Evolutionary conservation across 805 yeast genomes (phyloP).

Genomic region (Lipomyces kockii): DNA sequence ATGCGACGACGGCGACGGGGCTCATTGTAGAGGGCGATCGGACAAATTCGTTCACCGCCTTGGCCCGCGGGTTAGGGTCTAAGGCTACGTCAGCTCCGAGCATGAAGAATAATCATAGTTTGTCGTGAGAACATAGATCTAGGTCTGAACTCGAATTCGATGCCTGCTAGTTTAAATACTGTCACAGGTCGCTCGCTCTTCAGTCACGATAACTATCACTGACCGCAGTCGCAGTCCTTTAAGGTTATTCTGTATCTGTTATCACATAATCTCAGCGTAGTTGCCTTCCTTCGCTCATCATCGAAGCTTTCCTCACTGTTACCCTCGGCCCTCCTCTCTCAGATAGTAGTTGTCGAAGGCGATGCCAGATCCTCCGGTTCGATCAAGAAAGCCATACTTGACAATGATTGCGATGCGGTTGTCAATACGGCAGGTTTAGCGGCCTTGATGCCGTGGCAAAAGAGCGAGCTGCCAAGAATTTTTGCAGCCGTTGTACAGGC

Average conservation of each 20-base stretch:
- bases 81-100: no score
- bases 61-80: no score
- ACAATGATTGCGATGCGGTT: background rate
- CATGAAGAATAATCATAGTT: no score
- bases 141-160: no score
- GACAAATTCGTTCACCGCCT: no score
- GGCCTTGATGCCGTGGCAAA: background rate
- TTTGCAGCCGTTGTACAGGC: background rate
- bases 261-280: background rate
- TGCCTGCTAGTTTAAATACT: no score
- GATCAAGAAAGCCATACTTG: background rate
- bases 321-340: background rate
- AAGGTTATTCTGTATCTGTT: background rate
- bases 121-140: no score
- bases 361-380: background rate
- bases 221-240: no score
- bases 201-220: no score
- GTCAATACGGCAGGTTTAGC: conserved; percentile 5
- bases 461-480: background rate
- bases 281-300: conserved; percentile 4
- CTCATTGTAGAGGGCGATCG: no score
- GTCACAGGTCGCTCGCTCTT: no score
- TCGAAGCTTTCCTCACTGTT: conserved; percentile 2
- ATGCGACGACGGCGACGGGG: no score
- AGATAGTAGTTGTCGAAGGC: conserved; percentile 5